Evolutionary conservation across 306 rosid genomes (phyloP).

Genomic region (Benincasa hispida): DNA sequence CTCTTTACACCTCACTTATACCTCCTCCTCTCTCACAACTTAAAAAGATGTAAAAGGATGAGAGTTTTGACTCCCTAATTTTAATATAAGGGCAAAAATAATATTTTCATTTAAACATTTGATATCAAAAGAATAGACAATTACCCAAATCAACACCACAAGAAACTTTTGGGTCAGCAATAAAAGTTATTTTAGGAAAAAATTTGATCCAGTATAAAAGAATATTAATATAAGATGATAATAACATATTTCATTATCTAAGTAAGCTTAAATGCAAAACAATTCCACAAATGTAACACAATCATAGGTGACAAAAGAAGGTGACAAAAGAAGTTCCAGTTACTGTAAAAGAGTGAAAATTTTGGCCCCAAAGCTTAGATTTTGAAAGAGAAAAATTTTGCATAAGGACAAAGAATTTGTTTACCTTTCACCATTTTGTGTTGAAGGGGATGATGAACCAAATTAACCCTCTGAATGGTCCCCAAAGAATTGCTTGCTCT

Average conservation of each 20-base stretch:
- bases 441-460: slow-evolving; percentile 3
- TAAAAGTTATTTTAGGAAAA: too few relatives aligned
- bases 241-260: not conserved
- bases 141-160: too few relatives aligned
- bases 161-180: not conserved
- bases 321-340: not conserved
- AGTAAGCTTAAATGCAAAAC: not conserved
- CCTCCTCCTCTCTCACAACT: not conserved
- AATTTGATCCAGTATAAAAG: not conserved
- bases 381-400: not conserved
- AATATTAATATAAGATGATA: not conserved
- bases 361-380: not conserved
- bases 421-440: not conserved
- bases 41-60: not conserved
- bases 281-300: not conserved
- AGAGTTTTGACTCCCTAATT: not conserved
- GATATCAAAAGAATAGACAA: not conserved
- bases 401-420: not conserved
- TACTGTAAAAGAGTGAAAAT: not conserved
- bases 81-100: not conserved
- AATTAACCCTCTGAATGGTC: not conserved
- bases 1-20: not conserved
- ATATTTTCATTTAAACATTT: not conserved
- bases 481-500: not conserved
- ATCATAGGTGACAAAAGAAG: not conserved